Evolutionary conservation across 345 rosid species (phyloP).

Genomic region (Carallia pectinifolia): DNA sequence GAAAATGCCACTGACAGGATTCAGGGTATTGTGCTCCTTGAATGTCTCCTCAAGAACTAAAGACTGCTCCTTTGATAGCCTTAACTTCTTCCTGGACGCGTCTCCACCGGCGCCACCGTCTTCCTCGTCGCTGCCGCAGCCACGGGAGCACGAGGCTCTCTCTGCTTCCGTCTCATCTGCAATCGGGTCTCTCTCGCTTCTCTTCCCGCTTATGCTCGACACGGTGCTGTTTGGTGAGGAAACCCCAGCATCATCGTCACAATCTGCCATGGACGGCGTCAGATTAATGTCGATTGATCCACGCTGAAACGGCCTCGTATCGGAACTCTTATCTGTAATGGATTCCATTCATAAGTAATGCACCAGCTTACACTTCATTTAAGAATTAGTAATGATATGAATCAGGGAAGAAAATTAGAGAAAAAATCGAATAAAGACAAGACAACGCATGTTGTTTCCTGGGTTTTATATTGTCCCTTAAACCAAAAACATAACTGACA

Average conservation of each 20-base stretch:
- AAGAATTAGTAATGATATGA: too few relatives aligned
- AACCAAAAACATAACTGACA: too few relatives aligned
- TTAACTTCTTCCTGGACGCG: constrained; percentile 52
- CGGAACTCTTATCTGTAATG: constrained; percentile 45
- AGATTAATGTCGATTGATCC: constrained; percentile 62
- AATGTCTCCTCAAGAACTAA: constrained; percentile 78
- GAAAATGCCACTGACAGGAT: constrained; percentile 69
- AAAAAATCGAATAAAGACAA: too few relatives aligned
- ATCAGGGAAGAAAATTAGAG: neutral
- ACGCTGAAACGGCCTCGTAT: constrained; percentile 43
- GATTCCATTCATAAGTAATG: neutral
- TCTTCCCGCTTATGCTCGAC: constrained; percentile 79
- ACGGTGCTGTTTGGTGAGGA: constrained; percentile 87
- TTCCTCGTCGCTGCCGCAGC: constrained; percentile 51
- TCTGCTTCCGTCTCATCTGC: constrained; percentile 62
- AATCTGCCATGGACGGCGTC: constrained; percentile 38
- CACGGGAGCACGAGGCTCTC: constrained; percentile 64
- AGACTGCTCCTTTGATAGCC: constrained; percentile 79
- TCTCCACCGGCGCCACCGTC: constrained; percentile 62
- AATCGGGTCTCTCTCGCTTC: constrained; percentile 55
- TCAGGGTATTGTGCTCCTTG: constrained; percentile 80
- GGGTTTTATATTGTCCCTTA: too few relatives aligned
- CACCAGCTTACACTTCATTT: too few relatives aligned
- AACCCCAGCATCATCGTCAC: constrained; percentile 53
- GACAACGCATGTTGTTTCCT: too few relatives aligned